Percentiles rank a stretch among this genome's conserved stretches.
phyloP scores from a whole-genome alignment of 169 alveolate genomes.

The Plasmodium gallinaceum region DNA sequence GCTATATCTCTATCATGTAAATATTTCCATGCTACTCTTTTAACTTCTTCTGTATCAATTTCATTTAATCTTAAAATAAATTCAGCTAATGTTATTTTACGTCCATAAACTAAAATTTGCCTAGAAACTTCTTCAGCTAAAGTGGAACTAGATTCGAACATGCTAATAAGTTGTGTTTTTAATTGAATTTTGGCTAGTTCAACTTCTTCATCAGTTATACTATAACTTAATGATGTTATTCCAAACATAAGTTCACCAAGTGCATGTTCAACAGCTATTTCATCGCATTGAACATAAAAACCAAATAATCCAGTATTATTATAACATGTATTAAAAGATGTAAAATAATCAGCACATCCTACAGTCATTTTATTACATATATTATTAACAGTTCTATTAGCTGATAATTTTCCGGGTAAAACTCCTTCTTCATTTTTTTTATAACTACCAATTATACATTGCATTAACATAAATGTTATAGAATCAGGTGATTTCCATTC shows the following conservation, averaged over 20 bases:
- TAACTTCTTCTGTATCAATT: conserved; percentile 89
- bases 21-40: conserved; percentile 90
- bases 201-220: conserved; percentile 88
- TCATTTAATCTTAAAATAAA: conserved; percentile 85
- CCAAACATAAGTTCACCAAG: conserved; percentile 90
- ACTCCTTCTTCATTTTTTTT: conserved; percentile 88
- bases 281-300: conserved; percentile 88
- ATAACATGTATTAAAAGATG: conserved; percentile 92
- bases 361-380: conserved; percentile 87
- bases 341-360: conserved; percentile 90
- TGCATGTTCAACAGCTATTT: conserved; percentile 90
- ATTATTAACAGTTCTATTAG: conserved; percentile 86
- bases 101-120: conserved; percentile 88
- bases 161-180: conserved; percentile 85
- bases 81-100: conserved; percentile 87
- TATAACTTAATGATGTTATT: conserved; percentile 87
- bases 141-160: conserved; percentile 87
- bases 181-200: conserved; percentile 87
- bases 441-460: conserved; percentile 94
- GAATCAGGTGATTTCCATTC: conserved; percentile 95
- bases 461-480: conserved; percentile 93
- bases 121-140: conserved; percentile 90
- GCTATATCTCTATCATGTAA: conserved; percentile 88
- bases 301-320: conserved; percentile 96
- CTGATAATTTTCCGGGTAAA: conserved; percentile 88